Conservation (phyloP, 305 asterid genomes). For the Fraxinus floribunda region DNA sequence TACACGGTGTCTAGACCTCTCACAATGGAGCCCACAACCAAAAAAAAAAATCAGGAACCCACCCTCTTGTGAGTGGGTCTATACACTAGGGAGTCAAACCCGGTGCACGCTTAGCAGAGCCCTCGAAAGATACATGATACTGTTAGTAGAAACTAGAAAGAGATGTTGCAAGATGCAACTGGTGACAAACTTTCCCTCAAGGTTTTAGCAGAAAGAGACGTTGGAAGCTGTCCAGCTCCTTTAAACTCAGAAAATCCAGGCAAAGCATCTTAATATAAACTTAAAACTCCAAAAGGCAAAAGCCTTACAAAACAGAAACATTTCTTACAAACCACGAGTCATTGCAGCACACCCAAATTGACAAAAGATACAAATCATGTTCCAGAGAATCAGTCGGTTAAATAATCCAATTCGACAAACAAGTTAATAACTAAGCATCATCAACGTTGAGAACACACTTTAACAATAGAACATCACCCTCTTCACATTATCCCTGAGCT, state of each 20-base stretch:
- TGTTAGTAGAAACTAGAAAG: not conserved
- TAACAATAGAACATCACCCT: constrained; percentile 52
- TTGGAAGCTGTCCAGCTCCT: not conserved
- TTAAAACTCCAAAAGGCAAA: not conserved
- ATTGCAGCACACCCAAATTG: not conserved
- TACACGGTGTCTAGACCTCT: too few relatives aligned
- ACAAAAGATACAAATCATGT: not conserved
- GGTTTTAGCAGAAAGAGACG: not conserved
- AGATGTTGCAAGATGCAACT: not conserved
- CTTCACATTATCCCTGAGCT: constrained; percentile 44
- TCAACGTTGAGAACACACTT: not conserved
- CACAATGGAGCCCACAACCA: too few relatives aligned
- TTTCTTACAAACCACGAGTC: not conserved
- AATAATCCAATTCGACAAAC: not conserved
- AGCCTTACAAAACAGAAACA: not conserved
- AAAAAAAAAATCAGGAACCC: too few relatives aligned
- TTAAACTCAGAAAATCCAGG: not conserved
- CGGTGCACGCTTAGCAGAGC: not conserved
- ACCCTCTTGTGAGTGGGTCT: too few relatives aligned
- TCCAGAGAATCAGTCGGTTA: not conserved
- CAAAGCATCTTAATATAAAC: not conserved
- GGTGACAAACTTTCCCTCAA: not conserved
- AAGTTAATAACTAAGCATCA: not conserved
- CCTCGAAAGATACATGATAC: not conserved
- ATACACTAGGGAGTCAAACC: too few relatives aligned